Percentiles rank a stretch among this genome's conserved stretches.
These are phyloP conservation scores for Crotalaria pallida DNA, from an alignment of 306 rosid species.

Conservation along the genomic window DNA sequence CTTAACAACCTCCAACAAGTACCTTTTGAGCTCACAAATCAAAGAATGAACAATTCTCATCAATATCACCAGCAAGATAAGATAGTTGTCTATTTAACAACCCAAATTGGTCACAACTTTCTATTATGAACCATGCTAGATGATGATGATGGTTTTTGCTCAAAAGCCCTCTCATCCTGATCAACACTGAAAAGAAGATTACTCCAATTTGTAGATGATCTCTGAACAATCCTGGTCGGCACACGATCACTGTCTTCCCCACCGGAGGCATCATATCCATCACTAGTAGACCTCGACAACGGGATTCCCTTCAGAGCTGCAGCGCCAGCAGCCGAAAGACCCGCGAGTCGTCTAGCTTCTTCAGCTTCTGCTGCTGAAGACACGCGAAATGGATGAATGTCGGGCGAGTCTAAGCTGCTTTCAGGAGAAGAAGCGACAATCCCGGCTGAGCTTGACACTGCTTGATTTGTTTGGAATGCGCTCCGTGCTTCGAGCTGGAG, in stretches of 20 bases:
- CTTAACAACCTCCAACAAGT: constrained; percentile 34
- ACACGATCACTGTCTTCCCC: constrained; percentile 96
- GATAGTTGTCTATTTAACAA: constrained; percentile 25
- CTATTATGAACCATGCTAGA: constrained; percentile 49
- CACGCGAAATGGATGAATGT: constrained; percentile 73
- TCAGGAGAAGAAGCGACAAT: constrained; percentile 85
- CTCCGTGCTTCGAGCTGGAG: constrained; percentile 82
- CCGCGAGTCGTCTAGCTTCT: constrained; percentile 55
- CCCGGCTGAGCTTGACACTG: constrained; percentile 63
- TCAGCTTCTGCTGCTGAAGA: constrained; percentile 68
- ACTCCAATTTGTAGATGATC: constrained; percentile 77
- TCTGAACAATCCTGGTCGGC: constrained; percentile 67
- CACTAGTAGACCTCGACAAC: constrained; percentile 86
- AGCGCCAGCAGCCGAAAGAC: constrained; percentile 40
- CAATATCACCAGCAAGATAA: constrained; percentile 34
- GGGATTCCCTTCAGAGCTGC: constrained; percentile 54
- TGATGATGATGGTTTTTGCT: constrained; percentile 52
- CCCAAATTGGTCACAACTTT: constrained; percentile 51
- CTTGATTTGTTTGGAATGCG: constrained; percentile 66
- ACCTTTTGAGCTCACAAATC: constrained; percentile 51
- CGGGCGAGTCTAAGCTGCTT: constrained; percentile 92
- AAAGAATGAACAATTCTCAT: constrained; percentile 64
- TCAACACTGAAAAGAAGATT: constrained; percentile 63
- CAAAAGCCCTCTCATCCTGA: constrained; percentile 57
- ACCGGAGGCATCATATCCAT: constrained; percentile 96